A percentile compares a stretch with the other conserved stretches of the same genome.
Conservation (phyloP, 2,329 filamentous ascomycete species). For the Monilinia fructicola region DNA sequence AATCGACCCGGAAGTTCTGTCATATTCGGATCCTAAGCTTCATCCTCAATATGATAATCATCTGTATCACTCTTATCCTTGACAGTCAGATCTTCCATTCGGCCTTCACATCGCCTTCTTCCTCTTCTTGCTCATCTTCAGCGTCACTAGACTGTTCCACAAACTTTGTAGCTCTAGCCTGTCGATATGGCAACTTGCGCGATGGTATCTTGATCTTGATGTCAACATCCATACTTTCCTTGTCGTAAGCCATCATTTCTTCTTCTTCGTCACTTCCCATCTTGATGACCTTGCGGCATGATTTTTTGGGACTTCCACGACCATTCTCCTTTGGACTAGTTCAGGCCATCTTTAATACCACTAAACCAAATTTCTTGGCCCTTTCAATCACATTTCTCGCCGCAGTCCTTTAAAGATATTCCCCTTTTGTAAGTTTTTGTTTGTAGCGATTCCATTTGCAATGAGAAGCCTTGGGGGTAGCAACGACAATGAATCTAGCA, state of each 20-base stretch:
- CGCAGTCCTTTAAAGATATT: background rate
- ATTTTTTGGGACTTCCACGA: background rate
- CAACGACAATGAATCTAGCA: background rate
- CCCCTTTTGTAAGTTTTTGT: background rate
- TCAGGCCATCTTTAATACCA: background rate
- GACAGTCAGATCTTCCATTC: background rate
- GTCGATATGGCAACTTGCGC: conserved; percentile 6
- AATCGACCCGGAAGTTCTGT: background rate
- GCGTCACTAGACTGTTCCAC: conserved; percentile 9
- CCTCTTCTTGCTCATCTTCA: conserved; percentile 3
- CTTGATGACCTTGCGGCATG: background rate
- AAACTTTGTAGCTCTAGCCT: background rate
- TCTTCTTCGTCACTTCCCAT: background rate
- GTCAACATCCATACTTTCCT: background rate
- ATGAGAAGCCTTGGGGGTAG: background rate
- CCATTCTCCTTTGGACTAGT: background rate
- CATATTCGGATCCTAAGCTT: background rate
- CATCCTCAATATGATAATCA: background rate
- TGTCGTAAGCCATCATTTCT: background rate
- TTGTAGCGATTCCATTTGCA: conserved; percentile 6
- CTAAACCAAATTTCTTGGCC: background rate
- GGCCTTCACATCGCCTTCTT: background rate
- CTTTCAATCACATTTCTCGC: background rate
- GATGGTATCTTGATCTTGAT: conserved; percentile 8
- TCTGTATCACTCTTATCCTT: background rate